Base-by-base conservation (phyloP, 2,329 filamentous ascomycete genomes). In the Pseudopithomyces chartarum region DNA sequence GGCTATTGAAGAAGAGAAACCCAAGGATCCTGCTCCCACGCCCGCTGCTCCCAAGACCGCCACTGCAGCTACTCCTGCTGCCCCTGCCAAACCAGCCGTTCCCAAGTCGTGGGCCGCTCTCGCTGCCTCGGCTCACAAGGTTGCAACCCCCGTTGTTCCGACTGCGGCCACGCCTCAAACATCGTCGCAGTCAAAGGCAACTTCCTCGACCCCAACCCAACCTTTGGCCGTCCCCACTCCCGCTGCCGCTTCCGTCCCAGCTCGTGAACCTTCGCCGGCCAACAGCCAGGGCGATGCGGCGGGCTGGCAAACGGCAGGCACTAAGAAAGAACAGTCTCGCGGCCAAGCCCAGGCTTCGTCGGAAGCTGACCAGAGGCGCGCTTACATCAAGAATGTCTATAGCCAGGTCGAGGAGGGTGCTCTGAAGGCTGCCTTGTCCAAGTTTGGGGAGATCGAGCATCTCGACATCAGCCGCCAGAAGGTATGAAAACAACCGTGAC, bases 351-450 rank as follows among this genome's bases (percentile, higher is more conserved):
- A 86, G 66, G 82, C 86, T 54, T 81, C 81, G 23, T 73, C 80
- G 45, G 90, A 93, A 70, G 90, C 91, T 70, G 89, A 94, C 61
- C 86, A 86, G 60, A 88, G 88, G 52, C 85, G 92, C 65, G 95
- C 90, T 19, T 98, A 97, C 77, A 92, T 99, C 77, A 97, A 97
- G 83, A 96, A 94, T 68, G 94, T 98, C 48, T 94, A 88, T 48
- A 92, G 96, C 33, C 93, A 92, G 79, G 88, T 99, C 51, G 85
- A 91, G 73, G 84, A 87, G 13, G 85, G 87, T 39, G 86, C 91
- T 45, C 82, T 99, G 57, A 89, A 84, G 76, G 82, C 84, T 52
- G 84, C 86, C 52, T 81, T 99, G 50, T 82, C 87, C 65, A 86
- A 87, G 66, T 92, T 88, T 51, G 86, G 86, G 60, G 85, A 87